Base-by-base conservation (phyloP, 352 stramenopile genomes). In the Phytophthora macrochlamydospora region DNA sequence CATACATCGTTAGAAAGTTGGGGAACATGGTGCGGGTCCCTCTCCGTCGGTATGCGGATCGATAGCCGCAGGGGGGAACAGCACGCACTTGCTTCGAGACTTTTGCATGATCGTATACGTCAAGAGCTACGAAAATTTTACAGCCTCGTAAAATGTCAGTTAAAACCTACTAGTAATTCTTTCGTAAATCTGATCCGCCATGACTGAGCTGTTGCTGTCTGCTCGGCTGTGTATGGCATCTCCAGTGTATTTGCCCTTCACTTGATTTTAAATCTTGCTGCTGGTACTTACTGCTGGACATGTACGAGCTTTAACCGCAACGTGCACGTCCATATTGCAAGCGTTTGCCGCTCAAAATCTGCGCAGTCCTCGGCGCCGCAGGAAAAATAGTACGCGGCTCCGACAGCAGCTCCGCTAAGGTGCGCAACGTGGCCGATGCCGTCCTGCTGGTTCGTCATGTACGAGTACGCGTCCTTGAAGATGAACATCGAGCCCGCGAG, bases 371-470 rank as follows among this genome's bases (percentile, higher is more conserved):
- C 66, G 51, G 8, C 66, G 65, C 59, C 72, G 82, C 37, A 92
- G 51, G 56, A 84, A 82, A 51, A 76, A 63, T 87, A 94, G 71
- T 93, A 94, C 31, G 65, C 62, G 3, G 68, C 80, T 5, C 85
- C 85, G 51, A 81, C 79, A 38, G 82, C 67, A 5, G 87, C 85
- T 29, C 87, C 87, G 13, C 75, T 87, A 13, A 95, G 64, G 57
- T 93, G 85, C 3, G 85, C 85, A 56, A 93, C 82, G 71, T 93
- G 85, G 49, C 83, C 85, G 50, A 92, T 89, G 53, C 77, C 79
- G 42, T 90, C 80, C 24, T 73, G 66, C 14, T 52, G 61, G 40
- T 76, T 70, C 37, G 77, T 82, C n/a, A 73, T 48, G 65, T 83
- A 92, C 33, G 77, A 73, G 61, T 92, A 93, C 44, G 87, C 67